These are phyloP conservation scores for Protostelium mycophagum DNA, from an alignment of 78 protist genomes.

Conservation along the genomic window DNA sequence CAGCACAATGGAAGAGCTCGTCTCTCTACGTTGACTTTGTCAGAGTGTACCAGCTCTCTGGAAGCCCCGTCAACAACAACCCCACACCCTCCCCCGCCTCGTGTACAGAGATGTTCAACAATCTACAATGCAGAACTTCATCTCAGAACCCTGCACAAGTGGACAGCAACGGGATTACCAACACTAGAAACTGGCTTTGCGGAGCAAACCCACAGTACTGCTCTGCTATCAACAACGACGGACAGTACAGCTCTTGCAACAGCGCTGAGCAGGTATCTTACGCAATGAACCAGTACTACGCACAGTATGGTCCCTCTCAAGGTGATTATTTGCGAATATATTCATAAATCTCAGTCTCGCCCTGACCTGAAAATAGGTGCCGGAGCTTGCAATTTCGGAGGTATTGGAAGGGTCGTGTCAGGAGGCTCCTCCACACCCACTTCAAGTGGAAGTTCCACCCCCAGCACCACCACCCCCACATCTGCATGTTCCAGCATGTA, in stretches of 20 bases:
- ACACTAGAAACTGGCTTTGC: not conserved
- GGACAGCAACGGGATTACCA: not conserved
- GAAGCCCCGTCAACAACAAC: not conserved
- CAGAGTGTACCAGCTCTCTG: not conserved
- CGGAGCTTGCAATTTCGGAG: no score
- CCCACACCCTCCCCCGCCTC: not conserved
- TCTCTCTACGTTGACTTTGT: not conserved
- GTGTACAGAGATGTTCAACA: not conserved
- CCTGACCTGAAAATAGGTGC: no score
- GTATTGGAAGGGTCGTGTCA: no score
- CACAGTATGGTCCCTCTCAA: no score
- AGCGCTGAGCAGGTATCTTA: not conserved
- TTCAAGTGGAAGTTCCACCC: no score
- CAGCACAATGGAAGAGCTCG: not conserved
- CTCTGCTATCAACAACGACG: not conserved
- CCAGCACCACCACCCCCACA: no score
- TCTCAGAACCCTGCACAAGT: not conserved
- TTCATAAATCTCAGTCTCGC: no score
- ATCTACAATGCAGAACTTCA: not conserved
- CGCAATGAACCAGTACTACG: not conserved
- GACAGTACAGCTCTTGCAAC: not conserved
- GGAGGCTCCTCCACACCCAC: no score
- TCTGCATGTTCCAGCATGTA: no score
- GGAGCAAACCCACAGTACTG: not conserved
- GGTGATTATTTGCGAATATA: no score